A percentile compares a stretch with the other conserved stretches of the same genome.
phyloP scores from a whole-genome alignment of 345 rosid species.

The Diplotaxis tenuifolia region DNA sequence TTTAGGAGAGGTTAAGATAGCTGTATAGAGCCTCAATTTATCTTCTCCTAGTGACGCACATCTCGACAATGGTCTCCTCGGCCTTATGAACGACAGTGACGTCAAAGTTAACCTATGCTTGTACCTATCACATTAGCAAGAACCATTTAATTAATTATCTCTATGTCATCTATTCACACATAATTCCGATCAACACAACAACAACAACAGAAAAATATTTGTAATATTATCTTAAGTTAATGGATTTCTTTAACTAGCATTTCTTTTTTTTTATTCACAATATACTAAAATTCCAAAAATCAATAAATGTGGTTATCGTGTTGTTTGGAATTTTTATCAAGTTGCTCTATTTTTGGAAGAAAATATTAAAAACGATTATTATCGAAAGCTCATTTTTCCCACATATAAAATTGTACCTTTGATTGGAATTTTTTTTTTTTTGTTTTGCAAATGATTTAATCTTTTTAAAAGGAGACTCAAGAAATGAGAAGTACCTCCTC shows the following conservation, averaged over 20 bases:
- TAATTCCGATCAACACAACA: neutral
- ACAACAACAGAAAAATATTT: neutral
- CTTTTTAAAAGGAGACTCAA: neutral
- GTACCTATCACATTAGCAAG: slow-evolving; percentile 36
- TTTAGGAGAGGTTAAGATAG: slow-evolving; percentile 90
- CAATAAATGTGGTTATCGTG: neutral
- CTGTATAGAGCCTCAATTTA: slow-evolving; percentile 80
- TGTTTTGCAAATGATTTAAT: neutral
- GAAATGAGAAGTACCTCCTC: slow-evolving; percentile 48
- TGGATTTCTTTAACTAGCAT: neutral
- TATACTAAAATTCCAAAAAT: neutral
- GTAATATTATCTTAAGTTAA: neutral
- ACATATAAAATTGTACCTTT: neutral
- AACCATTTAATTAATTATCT: neutral
- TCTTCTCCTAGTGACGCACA: slow-evolving; percentile 90
- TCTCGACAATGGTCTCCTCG: slow-evolving; percentile 81
- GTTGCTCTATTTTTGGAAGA: neutral
- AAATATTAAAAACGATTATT: neutral
- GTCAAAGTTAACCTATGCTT: slow-evolving; percentile 79
- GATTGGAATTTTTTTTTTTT: neutral
- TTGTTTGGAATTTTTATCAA: neutral
- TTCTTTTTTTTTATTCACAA: neutral
- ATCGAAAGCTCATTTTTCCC: neutral
- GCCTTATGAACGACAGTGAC: slow-evolving; percentile 82
- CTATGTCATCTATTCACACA: neutral